Percentiles rank a stretch among this genome's conserved stretches.
Evolutionary conservation across 495 filamentous ascomycete species (phyloP).

Genomic region (Lindgomyces ingoldianus): DNA sequence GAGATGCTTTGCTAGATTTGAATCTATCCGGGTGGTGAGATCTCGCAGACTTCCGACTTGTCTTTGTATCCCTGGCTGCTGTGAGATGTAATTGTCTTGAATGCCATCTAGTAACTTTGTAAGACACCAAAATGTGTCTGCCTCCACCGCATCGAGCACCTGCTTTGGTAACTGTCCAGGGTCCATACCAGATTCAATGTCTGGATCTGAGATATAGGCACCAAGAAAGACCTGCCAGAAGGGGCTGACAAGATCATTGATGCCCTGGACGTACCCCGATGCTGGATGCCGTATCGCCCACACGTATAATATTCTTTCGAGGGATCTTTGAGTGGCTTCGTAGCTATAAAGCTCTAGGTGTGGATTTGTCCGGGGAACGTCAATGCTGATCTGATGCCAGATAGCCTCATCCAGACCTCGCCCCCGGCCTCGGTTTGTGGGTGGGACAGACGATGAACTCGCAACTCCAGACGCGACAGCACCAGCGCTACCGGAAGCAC

Average conservation of each 20-base stretch:
- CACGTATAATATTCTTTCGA: constrained; percentile 93
- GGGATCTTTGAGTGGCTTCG: constrained; percentile 89
- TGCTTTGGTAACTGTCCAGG: constrained; percentile 87
- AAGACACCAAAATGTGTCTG: constrained; percentile 97
- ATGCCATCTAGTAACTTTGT: constrained; percentile 96
- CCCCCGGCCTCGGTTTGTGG: constrained; percentile 51
- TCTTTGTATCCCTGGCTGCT: constrained; percentile 92
- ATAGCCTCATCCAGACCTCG: constrained; percentile 90
- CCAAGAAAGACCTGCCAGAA: constrained; percentile 98
- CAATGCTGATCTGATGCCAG: constrained; percentile 99
- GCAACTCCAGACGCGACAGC: constrained; percentile 38
- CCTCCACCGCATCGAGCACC: constrained; percentile 95
- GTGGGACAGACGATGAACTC: constrained; percentile 24
- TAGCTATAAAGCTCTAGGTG: constrained; percentile 93
- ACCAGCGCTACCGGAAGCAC: constrained; percentile 45
- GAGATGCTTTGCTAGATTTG: constrained; percentile 79
- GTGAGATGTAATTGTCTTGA: constrained; percentile 97
- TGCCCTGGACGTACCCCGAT: constrained; percentile 96
- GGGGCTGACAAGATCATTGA: constrained; percentile 95
- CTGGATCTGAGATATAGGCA: constrained; percentile 87
- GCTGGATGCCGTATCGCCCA: constrained; percentile 98
- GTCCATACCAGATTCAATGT: constrained; percentile 93
- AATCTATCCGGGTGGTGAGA: constrained; percentile 86
- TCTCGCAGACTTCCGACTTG: constrained; percentile 88
- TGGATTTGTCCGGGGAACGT: constrained; percentile 94